Conservation (phyloP, 2,329 filamentous ascomycete genomes). For the Pseudocercospora cruenta region DNA sequence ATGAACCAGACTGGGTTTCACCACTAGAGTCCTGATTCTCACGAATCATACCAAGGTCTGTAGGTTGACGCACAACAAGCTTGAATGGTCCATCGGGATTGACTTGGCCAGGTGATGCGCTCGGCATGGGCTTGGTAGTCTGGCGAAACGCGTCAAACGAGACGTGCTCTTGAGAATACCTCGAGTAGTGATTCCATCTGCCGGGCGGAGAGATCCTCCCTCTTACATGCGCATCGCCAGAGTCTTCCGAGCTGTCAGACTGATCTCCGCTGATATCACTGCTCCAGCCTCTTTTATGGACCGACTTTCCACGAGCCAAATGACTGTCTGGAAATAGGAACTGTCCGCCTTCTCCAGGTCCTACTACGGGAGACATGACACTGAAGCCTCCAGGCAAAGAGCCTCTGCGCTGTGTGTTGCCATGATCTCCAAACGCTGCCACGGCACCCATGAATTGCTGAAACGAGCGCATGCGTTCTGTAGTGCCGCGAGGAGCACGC, state of each 20-base stretch:
- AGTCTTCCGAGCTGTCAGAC: slow-evolving; percentile 38
- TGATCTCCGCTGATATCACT: slow-evolving; percentile 41
- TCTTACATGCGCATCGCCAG: slow-evolving; percentile 19
- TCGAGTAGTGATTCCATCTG: slow-evolving; percentile 24
- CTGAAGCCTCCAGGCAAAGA: slow-evolving; percentile 28
- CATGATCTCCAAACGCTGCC: slow-evolving; percentile 29
- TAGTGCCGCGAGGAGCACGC: slow-evolving; percentile 34
- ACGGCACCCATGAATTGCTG: slow-evolving; percentile 36
- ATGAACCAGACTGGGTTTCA: slow-evolving; percentile 26
- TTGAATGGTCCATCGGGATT: slow-evolving; percentile 21
- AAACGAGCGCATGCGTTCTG: slow-evolving; percentile 37
- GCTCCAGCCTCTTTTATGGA: slow-evolving; percentile 37
- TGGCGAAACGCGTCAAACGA: slow-evolving; percentile 12
- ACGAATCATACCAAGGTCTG: slow-evolving; percentile 21
- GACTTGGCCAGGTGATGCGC: slow-evolving; percentile 2
- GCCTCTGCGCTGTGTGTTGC: slow-evolving; percentile 26
- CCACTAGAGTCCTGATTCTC: slow-evolving; percentile 28
- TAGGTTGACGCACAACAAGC: slow-evolving; percentile 25
- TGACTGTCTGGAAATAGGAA: slow-evolving; percentile 30
- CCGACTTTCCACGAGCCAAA: slow-evolving; percentile 25
- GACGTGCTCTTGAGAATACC: slow-evolving; percentile 11
- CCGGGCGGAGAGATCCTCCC: slow-evolving; percentile 18
- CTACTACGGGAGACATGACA: slow-evolving; percentile 31
- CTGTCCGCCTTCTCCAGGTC: slow-evolving; percentile 24
- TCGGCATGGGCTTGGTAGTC: background rate